These are phyloP conservation scores for Sistotremastrum niveocremeum DNA, from an alignment of 768 basidiomycete genomes.

Conservation along the genomic window DNA sequence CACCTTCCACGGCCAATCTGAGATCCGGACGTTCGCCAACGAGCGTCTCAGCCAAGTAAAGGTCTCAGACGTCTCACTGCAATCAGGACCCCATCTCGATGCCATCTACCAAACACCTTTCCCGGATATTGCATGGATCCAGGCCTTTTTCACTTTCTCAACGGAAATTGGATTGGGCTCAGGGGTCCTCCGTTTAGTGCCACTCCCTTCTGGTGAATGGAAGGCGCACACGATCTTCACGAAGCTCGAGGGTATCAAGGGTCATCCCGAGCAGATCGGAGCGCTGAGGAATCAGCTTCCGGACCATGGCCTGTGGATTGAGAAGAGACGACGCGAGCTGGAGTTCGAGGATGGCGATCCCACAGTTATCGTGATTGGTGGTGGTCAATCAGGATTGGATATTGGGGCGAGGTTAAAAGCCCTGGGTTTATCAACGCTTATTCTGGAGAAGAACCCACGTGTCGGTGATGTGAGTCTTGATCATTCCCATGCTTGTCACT, in stretches of 20 bases:
- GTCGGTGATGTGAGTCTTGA: conserved; percentile 33
- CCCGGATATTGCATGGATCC: conserved; percentile 41
- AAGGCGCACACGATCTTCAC: conserved; percentile 37
- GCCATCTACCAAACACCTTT: conserved; percentile 11
- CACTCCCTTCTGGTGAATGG: conserved; percentile 28
- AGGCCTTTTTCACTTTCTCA: conserved; percentile 41
- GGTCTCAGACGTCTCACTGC: conserved; percentile 17
- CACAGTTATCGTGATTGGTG: conserved; percentile 36
- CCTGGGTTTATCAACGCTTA: conserved; percentile 32
- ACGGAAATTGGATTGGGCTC: conserved; percentile 33
- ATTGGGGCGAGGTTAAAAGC: conserved; percentile 46
- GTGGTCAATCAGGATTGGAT: conserved; percentile 41
- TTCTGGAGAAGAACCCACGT: conserved; percentile 48
- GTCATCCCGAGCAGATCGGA: conserved; percentile 35
- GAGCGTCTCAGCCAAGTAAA: conserved; percentile 33
- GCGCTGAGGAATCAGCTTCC: conserved; percentile 21
- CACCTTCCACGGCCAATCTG: conserved; percentile 31
- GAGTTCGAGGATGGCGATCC: conserved; percentile 34
- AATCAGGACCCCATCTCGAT: too few relatives aligned
- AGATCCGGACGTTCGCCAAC: conserved; percentile 30
- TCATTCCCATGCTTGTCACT: too few relatives aligned
- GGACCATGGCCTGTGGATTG: conserved; percentile 29
- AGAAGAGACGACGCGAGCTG: conserved; percentile 20
- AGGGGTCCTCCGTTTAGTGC: conserved; percentile 44
- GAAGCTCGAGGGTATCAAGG: conserved; percentile 36